These are phyloP conservation scores for Ceriops decandra DNA, from an alignment of 345 rosid species.

Conservation along the genomic window DNA sequence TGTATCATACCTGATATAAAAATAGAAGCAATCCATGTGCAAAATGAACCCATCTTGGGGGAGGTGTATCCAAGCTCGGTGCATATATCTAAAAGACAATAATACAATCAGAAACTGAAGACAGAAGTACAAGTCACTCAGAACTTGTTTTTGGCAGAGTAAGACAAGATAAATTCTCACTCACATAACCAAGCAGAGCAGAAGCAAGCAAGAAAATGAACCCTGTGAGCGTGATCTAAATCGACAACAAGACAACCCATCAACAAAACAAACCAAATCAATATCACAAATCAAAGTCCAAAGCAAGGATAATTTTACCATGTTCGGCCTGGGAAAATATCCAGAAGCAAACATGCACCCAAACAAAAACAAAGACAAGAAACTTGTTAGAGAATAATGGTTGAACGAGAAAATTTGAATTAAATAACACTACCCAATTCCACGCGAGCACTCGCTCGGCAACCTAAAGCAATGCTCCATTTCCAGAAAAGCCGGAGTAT, in stretches of 20 bases:
- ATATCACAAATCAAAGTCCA: not conserved
- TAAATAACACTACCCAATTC: too few relatives aligned
- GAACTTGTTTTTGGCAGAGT: not conserved
- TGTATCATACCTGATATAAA: slow-evolving; percentile 71
- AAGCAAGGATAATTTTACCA: slow-evolving; percentile 46
- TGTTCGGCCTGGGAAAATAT: slow-evolving; percentile 69
- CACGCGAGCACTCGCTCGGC: too few relatives aligned
- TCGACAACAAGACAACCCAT: slow-evolving; percentile 12
- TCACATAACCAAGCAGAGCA: slow-evolving; percentile 88
- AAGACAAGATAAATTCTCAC: slow-evolving; percentile 27
- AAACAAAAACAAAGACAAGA: not conserved
- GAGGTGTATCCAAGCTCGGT: slow-evolving; percentile 76
- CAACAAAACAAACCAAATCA: not conserved
- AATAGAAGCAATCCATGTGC: slow-evolving; percentile 91
- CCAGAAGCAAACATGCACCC: slow-evolving; percentile 12
- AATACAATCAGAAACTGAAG: not conserved
- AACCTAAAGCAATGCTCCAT: too few relatives aligned
- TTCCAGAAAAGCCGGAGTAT: too few relatives aligned
- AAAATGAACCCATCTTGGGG: slow-evolving; percentile 96
- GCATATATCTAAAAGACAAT: slow-evolving; percentile 61
- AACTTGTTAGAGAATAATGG: not conserved
- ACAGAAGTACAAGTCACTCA: not conserved
- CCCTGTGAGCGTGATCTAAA: slow-evolving; percentile 86
- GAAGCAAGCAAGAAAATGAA: slow-evolving; percentile 82
- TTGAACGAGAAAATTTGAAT: not conserved